These are phyloP conservation scores for Euphrasia arctica DNA, from an alignment of 305 asterid species.

Conservation along the genomic window DNA sequence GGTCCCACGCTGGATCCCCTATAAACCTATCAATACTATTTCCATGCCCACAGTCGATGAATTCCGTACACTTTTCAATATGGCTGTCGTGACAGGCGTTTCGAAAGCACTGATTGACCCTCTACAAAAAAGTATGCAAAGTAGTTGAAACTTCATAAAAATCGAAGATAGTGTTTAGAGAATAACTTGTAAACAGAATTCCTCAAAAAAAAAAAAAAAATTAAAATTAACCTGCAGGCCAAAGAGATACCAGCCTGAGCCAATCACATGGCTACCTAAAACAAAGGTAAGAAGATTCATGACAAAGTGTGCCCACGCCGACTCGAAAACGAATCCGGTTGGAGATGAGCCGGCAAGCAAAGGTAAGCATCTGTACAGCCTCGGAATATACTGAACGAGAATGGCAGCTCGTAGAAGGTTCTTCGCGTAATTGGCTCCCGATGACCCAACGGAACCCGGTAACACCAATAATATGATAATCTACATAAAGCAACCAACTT, in stretches of 20 bases:
- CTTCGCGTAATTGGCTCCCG: slow-evolving; percentile 61
- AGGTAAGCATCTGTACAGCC: slow-evolving; percentile 71
- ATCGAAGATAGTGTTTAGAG: no score
- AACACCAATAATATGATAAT: slow-evolving; percentile 53
- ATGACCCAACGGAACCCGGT: slow-evolving; percentile 46
- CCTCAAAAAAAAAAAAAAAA: background rate
- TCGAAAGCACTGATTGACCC: slow-evolving; percentile 83
- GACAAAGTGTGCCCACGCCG: slow-evolving; percentile 81
- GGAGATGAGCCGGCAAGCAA: slow-evolving; percentile 73
- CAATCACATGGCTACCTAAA: slow-evolving; percentile 82
- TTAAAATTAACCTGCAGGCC: slow-evolving; percentile 43
- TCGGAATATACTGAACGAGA: slow-evolving; percentile 71
- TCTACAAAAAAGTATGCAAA: slow-evolving; percentile 32
- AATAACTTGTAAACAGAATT: no score
- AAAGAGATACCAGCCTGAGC: slow-evolving; percentile 91
- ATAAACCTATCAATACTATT: slow-evolving; percentile 22
- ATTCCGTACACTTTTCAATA: slow-evolving; percentile 32
- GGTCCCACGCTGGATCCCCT: slow-evolving; percentile 35
- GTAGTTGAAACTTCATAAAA: background rate
- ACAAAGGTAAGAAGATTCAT: slow-evolving; percentile 70
- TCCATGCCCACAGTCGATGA: slow-evolving; percentile 83
- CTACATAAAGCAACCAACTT: slow-evolving; percentile 36
- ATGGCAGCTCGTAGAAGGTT: slow-evolving; percentile 64
- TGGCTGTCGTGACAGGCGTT: slow-evolving; percentile 51
- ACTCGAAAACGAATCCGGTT: slow-evolving; percentile 81